Conservation (phyloP, 2,329 filamentous ascomycete genomes). For the Fusarium tricinctum region DNA sequence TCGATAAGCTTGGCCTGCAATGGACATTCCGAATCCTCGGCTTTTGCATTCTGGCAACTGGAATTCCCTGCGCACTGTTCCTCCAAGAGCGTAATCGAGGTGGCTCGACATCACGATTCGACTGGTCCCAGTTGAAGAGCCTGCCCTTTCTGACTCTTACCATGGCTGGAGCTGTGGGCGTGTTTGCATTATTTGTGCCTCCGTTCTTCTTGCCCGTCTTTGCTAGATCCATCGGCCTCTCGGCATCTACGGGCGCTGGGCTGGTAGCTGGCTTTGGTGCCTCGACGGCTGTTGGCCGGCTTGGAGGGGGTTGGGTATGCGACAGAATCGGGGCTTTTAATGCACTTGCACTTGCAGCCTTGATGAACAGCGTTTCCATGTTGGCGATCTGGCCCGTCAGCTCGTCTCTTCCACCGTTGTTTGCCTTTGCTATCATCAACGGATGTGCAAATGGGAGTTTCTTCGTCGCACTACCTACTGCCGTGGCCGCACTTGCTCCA, state of each 20-base stretch:
- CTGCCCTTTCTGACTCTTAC: not conserved
- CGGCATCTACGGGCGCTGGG: not conserved
- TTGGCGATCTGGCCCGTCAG: slow-evolving; percentile 12
- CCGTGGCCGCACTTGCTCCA: slow-evolving; percentile 10
- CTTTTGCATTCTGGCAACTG: not conserved
- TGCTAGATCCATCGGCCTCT: not conserved
- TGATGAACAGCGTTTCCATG: not conserved
- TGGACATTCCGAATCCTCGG: slow-evolving; percentile 13
- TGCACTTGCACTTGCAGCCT: not conserved
- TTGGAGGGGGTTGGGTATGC: slow-evolving; percentile 1
- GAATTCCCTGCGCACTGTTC: not conserved
- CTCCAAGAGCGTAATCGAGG: not conserved
- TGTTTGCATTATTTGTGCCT: slow-evolving; percentile 8
- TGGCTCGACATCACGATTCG: slow-evolving; percentile 1
- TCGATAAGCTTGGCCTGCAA: not conserved
- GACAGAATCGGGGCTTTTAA: slow-evolving; percentile 21
- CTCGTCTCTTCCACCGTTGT: not conserved
- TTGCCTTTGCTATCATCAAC: slow-evolving; percentile 8
- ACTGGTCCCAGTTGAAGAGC: slow-evolving; percentile 15
- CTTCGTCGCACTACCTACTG: slow-evolving; percentile 20
- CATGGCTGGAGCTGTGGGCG: slow-evolving; percentile 8
- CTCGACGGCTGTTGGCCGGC: not conserved
- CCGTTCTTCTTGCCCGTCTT: slow-evolving; percentile 9
- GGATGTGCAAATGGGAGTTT: slow-evolving; percentile 17
- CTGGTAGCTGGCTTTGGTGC: not conserved